phyloP scores from a whole-genome alignment of 345 rosid species.

The Nephelium lappaceum region DNA sequence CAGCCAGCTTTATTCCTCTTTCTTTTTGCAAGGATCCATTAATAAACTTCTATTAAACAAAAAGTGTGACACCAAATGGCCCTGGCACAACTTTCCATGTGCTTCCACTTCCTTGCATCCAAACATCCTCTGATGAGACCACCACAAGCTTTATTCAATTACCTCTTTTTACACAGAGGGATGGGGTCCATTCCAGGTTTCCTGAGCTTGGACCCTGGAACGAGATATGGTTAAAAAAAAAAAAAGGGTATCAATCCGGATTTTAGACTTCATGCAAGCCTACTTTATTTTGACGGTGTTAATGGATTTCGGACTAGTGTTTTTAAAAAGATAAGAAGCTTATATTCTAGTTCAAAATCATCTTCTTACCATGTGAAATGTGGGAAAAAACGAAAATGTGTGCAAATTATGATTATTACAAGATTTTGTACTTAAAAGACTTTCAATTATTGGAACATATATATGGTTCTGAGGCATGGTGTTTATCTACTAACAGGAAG shows the following conservation, averaged over 20 bases:
- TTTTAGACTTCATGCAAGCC: neutral
- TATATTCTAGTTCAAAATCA: no score
- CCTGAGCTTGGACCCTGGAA: neutral
- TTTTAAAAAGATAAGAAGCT: no score
- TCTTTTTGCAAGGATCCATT: neutral
- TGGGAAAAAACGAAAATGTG: no score
- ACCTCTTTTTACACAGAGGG: neutral
- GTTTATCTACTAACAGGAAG: neutral
- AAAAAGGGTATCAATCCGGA: neutral
- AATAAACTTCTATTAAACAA: neutral
- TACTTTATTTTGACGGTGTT: no score
- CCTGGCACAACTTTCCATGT: conserved; percentile 4
- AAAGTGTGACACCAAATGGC: neutral
- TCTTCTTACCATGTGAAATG: no score
- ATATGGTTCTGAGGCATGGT: neutral
- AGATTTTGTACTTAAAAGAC: no score
- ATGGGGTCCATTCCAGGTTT: conserved; percentile 4
- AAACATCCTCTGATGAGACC: neutral
- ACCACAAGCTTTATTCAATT: neutral
- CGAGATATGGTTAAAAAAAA: neutral
- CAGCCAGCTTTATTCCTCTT: neutral
- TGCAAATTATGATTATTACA: no score
- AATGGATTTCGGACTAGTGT: no score
- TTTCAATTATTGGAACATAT: neutral
- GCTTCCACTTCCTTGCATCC: conserved; percentile 1